Base-by-base conservation (phyloP, 805 yeast species). In the Candida parachauliodes region DNA sequence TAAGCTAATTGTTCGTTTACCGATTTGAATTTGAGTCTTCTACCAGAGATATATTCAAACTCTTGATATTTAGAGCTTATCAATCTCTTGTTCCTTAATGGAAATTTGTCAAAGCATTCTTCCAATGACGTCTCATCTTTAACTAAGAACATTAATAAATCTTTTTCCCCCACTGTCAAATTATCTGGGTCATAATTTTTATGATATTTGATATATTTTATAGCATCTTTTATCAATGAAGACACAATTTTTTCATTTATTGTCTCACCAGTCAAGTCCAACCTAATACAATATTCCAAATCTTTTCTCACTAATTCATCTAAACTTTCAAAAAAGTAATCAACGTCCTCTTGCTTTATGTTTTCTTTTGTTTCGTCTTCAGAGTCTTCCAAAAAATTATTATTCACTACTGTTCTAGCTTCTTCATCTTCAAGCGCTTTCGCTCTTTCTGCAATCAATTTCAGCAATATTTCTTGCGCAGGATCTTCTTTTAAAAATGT, bases 1-100 rank as follows among this genome's bases (percentile, higher is more conserved):
- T 65, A 67, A 7, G 62, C 44, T 18, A 68, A 53, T 20, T 58
- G 45, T 25, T 65, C 70, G n/a, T 51, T 46, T 5, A 42, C 35
- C 28, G 45, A 56, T 26, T 55, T 52, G 37, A 63, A 64, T 19
- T 46, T 51, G 9, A 53, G 52, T 41, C 49, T 52, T 35, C 72
- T 45, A 11, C 44, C 47, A 10, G 50, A 52, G 34, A 48, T 49
- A 14, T 49, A 37, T 37, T 54, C 57, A 20, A 51, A 39, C 28
- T 54, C 57, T 15, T 50, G 50, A 22, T 49, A 42, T 40, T 52
- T 54, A 3, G 38, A 43, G 6, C 46, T 50, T 15, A 59, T 43
- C 32, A 41, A 59, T 5, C 44, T 46, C 32, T 34, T 32, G 25
- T 50, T 37, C 23, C 68, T 49, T 34, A 62, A 50, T 5, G 60